Evolutionary conservation across 768 basidiomycete species (phyloP).

Genomic region (Lactarius evosmus): DNA sequence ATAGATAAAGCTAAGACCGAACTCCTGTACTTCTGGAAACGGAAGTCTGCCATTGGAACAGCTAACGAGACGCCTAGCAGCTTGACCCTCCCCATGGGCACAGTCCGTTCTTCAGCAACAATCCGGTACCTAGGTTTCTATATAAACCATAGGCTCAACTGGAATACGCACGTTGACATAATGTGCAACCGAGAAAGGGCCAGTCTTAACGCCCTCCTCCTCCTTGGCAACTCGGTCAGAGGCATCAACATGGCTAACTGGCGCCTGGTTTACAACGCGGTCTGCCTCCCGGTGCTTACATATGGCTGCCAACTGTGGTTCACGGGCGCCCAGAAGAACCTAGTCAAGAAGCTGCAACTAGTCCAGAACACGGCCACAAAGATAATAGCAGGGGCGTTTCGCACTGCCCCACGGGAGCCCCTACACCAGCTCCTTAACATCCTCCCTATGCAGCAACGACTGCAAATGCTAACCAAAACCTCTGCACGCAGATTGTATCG

Average conservation of each 20-base stretch:
- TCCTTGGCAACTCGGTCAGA: not conserved
- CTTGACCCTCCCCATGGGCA: no score
- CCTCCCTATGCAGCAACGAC: no score
- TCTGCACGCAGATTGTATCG: not conserved
- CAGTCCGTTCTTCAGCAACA: no score
- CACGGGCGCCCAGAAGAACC: not conserved
- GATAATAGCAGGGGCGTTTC: not conserved
- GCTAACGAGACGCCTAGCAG: no score
- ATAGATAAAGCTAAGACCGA: no score
- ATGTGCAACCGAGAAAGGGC: not conserved
- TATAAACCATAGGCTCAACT: not conserved
- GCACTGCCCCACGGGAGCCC: not conserved
- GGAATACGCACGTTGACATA: not conserved
- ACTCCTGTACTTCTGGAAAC: no score
- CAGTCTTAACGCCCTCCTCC: not conserved
- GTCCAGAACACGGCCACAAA: not conserved
- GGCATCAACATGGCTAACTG: not conserved
- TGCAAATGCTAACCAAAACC: no score
- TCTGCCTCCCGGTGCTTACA: not conserved
- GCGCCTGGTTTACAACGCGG: not conserved
- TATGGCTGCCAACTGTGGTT: not conserved
- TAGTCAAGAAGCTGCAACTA: not conserved
- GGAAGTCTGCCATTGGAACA: no score
- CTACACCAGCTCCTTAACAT: not conserved
- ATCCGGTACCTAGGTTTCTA: not conserved